A percentile compares a stretch with the other conserved stretches of the same genome.
phyloP scores from a whole-genome alignment of 345 rosid species.

The Chamaenerion angustifolium region DNA sequence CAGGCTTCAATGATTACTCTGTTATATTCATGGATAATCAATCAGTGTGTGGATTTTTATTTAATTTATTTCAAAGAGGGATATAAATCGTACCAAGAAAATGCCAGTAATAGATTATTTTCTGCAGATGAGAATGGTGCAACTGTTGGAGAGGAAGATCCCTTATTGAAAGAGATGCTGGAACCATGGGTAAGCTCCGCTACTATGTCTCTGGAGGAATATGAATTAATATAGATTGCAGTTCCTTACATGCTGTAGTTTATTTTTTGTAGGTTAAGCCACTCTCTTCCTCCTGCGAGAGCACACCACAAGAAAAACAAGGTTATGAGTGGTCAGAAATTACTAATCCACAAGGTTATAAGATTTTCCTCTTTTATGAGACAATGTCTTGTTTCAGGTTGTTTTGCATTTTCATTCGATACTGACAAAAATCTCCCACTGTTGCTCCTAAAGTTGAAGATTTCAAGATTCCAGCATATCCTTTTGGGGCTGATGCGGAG shows the following conservation, averaged over 20 bases:
- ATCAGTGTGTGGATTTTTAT: background rate
- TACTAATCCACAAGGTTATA: slow-evolving; percentile 1
- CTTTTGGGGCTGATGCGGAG: slow-evolving; percentile 27
- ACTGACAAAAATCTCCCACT: slow-evolving; percentile 15
- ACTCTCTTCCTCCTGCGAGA: slow-evolving; percentile 18
- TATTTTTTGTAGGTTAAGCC: slow-evolving; percentile 30
- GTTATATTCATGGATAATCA: background rate
- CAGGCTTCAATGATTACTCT: no score
- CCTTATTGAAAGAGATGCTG: slow-evolving; percentile 42
- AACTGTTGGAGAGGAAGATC: slow-evolving; percentile 23
- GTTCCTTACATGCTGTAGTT: background rate
- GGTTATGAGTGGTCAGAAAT: slow-evolving; percentile 21
- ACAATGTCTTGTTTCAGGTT: background rate
- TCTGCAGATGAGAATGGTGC: slow-evolving; percentile 30
- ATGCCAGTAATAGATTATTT: slow-evolving; percentile 3
- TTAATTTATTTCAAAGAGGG: background rate
- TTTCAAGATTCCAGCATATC: slow-evolving; percentile 27
- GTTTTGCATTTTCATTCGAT: background rate
- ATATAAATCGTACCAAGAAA: background rate
- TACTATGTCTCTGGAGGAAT: slow-evolving; percentile 10
- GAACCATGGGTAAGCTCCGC: slow-evolving; percentile 29
- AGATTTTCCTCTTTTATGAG: background rate
- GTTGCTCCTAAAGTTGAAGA: slow-evolving; percentile 30
- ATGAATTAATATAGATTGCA: background rate
- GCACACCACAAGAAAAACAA: slow-evolving; percentile 20